phyloP scores from a whole-genome alignment of 2,329 filamentous ascomycete species.

The Tolypocladium cylindrosporum region DNA sequence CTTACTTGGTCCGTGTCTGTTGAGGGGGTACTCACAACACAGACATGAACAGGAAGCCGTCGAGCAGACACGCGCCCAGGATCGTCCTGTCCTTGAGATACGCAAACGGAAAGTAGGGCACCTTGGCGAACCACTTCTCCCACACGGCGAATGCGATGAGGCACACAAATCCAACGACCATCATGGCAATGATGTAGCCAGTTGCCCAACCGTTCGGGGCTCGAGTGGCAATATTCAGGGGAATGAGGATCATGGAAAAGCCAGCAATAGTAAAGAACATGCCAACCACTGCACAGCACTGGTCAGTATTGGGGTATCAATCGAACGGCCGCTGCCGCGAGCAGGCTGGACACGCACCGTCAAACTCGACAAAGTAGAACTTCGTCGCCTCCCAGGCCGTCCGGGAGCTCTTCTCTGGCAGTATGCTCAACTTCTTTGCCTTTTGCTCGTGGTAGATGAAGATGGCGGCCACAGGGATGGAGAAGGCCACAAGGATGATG shows the following conservation, averaged over 20 bases:
- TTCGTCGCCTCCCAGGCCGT: constrained; percentile 32
- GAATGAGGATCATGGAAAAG: constrained; percentile 41
- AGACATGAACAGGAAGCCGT: constrained; percentile 24
- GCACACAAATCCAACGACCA: constrained; percentile 40
- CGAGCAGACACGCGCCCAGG: constrained; percentile 29
- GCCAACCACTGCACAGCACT: constrained; percentile 27
- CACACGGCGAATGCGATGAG: constrained; percentile 41
- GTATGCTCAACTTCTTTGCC: constrained; percentile 17
- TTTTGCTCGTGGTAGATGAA: constrained; percentile 30
- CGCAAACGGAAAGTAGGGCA: constrained; percentile 43
- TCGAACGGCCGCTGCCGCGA: no score
- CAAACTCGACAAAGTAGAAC: constrained; percentile 49
- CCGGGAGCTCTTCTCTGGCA: constrained; percentile 31
- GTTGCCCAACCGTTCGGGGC: constrained; percentile 29
- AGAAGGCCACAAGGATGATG: constrained; percentile 46
- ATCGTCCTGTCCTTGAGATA: constrained; percentile 37
- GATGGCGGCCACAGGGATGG: constrained; percentile 23
- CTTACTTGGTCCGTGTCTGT: not conserved
- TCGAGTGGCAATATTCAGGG: constrained; percentile 30
- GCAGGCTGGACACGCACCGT: constrained; percentile 24
- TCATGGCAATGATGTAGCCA: constrained; percentile 33
- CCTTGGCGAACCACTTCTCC: constrained; percentile 46
- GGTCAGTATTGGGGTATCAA: not conserved
- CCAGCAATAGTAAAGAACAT: constrained; percentile 41
- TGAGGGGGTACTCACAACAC: constrained; percentile 14